A percentile compares a stretch with the other conserved stretches of the same genome.
Evolutionary conservation across 2,329 filamentous ascomycete species (phyloP).

Genomic region (Calonectria pteridis): DNA sequence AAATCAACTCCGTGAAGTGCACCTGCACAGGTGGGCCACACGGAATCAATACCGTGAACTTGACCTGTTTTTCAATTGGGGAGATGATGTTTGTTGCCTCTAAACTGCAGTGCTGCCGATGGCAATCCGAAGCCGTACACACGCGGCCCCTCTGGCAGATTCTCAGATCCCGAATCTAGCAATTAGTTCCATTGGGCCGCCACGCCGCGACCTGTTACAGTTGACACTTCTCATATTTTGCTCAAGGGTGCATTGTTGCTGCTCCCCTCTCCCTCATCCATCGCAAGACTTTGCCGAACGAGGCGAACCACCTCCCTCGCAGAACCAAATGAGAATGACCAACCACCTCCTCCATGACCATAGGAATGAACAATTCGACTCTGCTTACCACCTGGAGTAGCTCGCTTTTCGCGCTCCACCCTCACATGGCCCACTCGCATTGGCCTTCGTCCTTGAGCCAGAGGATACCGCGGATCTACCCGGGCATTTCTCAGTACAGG

Average conservation of each 20-base stretch:
- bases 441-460: conserved; percentile 11
- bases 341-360: conserved; percentile 9
- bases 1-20: no score
- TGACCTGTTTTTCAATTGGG: no score
- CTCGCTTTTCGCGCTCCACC: background rate
- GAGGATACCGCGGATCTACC: conserved; percentile 1
- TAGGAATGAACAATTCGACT: background rate
- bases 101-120: background rate
- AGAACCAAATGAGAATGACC: conserved; percentile 15
- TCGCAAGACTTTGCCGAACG: background rate
- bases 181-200: no score
- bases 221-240: no score
- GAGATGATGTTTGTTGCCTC: background rate
- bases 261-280: background rate
- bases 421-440: background rate
- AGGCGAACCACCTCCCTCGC: conserved; percentile 67
- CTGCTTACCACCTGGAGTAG: background rate
- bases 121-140: no score
- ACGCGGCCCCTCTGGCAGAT: no score
- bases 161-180: no score
- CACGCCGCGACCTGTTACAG: no score
- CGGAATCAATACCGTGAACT: no score
- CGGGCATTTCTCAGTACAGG: background rate
- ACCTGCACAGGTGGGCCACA: no score
- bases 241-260: background rate